phyloP scores from a whole-genome alignment of 2,329 filamentous ascomycete species.

The Septoria linicola region DNA sequence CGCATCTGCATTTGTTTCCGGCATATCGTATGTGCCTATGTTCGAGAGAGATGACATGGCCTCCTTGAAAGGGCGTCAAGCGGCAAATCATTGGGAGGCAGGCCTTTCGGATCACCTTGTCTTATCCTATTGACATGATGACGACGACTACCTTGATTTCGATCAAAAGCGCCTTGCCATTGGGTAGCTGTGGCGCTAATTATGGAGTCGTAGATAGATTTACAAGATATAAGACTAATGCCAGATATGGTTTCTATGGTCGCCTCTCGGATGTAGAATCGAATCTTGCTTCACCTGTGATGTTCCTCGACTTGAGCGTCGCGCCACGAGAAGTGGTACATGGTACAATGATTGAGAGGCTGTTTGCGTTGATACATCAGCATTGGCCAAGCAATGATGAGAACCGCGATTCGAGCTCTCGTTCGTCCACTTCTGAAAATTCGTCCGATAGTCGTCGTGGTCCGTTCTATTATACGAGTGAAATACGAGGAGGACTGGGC shows the following conservation, averaged over 20 bases:
- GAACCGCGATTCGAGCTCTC: no score
- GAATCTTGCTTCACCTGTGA: no score
- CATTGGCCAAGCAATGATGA: no score
- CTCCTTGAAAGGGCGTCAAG: not conserved
- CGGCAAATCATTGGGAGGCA: slow-evolving; percentile 1
- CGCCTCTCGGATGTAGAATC: no score
- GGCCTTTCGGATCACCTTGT: slow-evolving; percentile 7
- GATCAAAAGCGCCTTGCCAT: not conserved
- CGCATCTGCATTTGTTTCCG: not conserved
- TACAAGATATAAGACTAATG: not conserved
- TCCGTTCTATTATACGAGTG: no score
- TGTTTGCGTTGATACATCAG: no score
- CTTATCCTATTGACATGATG: not conserved
- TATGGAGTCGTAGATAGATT: not conserved
- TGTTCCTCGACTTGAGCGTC: no score
- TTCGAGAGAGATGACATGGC: not conserved
- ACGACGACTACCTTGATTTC: not conserved
- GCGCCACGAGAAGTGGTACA: no score
- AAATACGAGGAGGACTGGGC: no score
- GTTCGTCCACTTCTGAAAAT: no score
- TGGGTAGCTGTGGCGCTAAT: not conserved
- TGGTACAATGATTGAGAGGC: no score
- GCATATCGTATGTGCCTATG: slow-evolving; percentile 1
- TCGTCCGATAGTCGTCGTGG: no score
- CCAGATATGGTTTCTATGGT: not conserved